Conservation (phyloP, 2,329 filamentous ascomycete genomes). For the Aspergillus eucalypticola region DNA sequence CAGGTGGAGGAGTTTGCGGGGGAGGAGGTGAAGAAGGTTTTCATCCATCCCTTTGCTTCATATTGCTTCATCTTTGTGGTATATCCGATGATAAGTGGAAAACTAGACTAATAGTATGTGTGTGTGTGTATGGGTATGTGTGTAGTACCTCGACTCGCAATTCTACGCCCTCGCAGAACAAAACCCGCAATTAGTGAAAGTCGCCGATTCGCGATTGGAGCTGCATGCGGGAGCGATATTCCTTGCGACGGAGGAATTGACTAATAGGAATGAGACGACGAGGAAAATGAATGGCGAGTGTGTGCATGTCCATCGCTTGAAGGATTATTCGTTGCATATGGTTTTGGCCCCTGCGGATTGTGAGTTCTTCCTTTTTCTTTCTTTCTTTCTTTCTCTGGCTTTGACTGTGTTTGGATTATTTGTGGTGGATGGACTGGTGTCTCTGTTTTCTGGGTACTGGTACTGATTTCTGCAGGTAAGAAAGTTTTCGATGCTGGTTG, state of each 20-base stretch:
- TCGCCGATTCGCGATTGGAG: slow-evolving; percentile 28
- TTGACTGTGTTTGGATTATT: no score
- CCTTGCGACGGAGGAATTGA: slow-evolving; percentile 19
- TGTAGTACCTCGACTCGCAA: slow-evolving; percentile 27
- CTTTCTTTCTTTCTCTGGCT: not conserved
- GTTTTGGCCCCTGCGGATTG: slow-evolving; percentile 78
- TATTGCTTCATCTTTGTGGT: no score
- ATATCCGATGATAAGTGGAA: no score
- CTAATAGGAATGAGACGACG: slow-evolving; percentile 22
- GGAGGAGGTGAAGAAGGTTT: slow-evolving; percentile 23
- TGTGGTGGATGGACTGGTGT: no score
- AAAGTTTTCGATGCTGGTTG: slow-evolving; percentile 72
- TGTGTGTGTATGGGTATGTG: no score
- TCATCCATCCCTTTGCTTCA: no score
- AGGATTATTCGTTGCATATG: slow-evolving; percentile 74
- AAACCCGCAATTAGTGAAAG: slow-evolving; percentile 32
- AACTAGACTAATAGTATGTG: no score
- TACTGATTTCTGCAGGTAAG: slow-evolving; percentile 36
- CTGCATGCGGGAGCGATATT: slow-evolving; percentile 29
- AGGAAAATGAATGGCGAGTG: slow-evolving; percentile 64
- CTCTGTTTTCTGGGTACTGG: no score
- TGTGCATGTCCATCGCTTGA: slow-evolving; percentile 71
- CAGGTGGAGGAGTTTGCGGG: slow-evolving; percentile 30
- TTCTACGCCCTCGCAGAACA: slow-evolving; percentile 26
- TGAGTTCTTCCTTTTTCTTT: slow-evolving; percentile 15